Percentiles rank a stretch among this genome's conserved stretches.
Evolutionary conservation across 257 asterid species (phyloP).

Genomic region (Ophiorrhiza pumila): DNA sequence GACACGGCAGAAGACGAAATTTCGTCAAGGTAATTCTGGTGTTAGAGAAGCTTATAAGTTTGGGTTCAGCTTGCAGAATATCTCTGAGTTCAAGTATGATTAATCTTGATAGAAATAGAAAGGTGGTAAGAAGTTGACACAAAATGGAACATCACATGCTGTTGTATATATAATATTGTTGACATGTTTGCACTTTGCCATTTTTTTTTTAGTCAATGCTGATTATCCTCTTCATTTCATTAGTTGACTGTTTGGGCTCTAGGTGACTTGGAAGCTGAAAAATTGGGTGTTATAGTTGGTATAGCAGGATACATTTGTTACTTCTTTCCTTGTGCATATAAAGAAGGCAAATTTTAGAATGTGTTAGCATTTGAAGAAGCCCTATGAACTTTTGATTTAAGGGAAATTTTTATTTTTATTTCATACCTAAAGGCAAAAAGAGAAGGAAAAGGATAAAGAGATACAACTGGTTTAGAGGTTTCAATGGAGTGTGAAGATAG

Average conservation of each 20-base stretch:
- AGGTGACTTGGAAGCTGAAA: not conserved
- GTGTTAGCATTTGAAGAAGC: not conserved
- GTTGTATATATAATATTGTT: not conserved
- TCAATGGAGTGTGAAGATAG: not conserved
- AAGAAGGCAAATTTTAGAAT: not conserved
- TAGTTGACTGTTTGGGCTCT: not conserved
- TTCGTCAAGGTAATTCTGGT: slow-evolving; percentile 66
- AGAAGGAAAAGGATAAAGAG: not conserved
- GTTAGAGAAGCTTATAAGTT: slow-evolving; percentile 7
- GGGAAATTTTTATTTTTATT: not conserved
- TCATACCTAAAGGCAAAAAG: not conserved
- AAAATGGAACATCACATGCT: not conserved
- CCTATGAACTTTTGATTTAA: not conserved
- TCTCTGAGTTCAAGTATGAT: slow-evolving; percentile 7
- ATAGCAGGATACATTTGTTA: not conserved
- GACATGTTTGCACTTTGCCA: not conserved
- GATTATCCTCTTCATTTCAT: not conserved
- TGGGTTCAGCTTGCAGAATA: slow-evolving; percentile 15
- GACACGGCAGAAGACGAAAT: slow-evolving; percentile 65
- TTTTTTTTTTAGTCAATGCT: not conserved
- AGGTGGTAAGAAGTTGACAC: too few relatives aligned
- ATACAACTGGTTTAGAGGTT: not conserved
- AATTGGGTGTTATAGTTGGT: too few relatives aligned
- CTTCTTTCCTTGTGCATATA: not conserved
- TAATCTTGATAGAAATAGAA: not conserved